phyloP scores from a whole-genome alignment of 2,329 filamentous ascomycete genomes.

The Colletotrichum sp. region DNA sequence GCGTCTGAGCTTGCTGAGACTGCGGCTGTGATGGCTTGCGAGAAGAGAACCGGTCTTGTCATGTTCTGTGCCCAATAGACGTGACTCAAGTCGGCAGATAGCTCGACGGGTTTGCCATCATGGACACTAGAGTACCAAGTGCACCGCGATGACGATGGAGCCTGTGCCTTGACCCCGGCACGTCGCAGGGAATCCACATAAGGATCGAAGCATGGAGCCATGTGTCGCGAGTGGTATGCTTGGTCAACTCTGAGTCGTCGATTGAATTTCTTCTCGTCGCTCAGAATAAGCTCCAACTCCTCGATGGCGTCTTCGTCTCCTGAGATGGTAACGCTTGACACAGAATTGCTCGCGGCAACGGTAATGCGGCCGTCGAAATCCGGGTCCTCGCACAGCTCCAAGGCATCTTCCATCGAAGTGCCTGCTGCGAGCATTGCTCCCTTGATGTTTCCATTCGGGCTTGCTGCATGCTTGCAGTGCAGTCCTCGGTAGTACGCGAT shows the following conservation, averaged over 20 bases:
- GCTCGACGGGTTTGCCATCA: conserved; percentile 21
- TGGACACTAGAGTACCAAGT: background rate
- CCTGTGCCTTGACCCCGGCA: conserved; percentile 22
- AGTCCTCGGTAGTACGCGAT: conserved; percentile 28
- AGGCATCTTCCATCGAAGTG: conserved; percentile 21
- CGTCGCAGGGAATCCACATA: background rate
- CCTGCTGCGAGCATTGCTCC: conserved; percentile 30
- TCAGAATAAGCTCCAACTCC: conserved; percentile 23
- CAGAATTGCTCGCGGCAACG: conserved; percentile 28
- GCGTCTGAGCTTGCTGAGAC: conserved; percentile 1
- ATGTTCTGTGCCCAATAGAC: conserved; percentile 34
- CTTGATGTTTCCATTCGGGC: background rate
- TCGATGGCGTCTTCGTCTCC: conserved; percentile 33
- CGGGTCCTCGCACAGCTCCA: background rate
- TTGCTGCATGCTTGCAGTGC: background rate
- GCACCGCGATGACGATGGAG: conserved; percentile 20
- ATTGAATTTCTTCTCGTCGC: conserved; percentile 23
- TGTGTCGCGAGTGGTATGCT: conserved; percentile 36
- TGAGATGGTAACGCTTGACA: conserved; percentile 24
- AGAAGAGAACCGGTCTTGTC: conserved; percentile 30
- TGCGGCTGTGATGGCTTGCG: conserved; percentile 12
- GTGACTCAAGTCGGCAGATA: conserved; percentile 35
- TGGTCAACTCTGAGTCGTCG: conserved; percentile 26
- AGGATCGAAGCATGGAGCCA: conserved; percentile 1
- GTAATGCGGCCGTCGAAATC: conserved; percentile 21